Evolutionary conservation across 495 filamentous ascomycete species (phyloP), one percentile per base, ranked within the genome.

Genomic region (Penicillium manginii): DNA sequence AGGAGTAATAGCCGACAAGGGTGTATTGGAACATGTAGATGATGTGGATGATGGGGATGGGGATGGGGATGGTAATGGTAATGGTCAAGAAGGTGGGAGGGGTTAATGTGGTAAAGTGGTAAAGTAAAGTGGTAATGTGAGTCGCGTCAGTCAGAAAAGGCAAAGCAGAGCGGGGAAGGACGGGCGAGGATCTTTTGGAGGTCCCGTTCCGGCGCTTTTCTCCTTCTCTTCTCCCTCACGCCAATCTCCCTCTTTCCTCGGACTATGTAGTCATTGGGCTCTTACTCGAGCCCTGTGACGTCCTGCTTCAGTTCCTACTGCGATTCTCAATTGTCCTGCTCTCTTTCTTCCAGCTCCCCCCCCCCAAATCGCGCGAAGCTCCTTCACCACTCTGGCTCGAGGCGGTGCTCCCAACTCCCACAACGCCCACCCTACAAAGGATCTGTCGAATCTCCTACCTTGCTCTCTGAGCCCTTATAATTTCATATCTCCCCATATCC

Each of bases 211-310:
- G 73, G 65, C 67, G 58, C 66, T 66, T 67, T 71, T 66, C 61
- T 72, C 65, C 63, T 61, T 71, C 72, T 65, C 62, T 65, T 64
- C 65, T 62, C 69, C 70, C 62, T 66, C 64, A 67, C 69, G 60
- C 70, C 71, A 67, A 62, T 62, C 68, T 61, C 66, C 57, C 58
- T 58, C 64, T 55, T 60, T 62, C 55, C 57, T 37, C 72, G 63
- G 72, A 78, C 76, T 81, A 81, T 76, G 75, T 77, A 78, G 78
- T 71, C 70, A 60, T 70, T 70, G 66, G 66, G 68, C 72, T 70
- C 61, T 70, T 55, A 48, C 60, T 61, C 63, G 71, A 74, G 76
- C 75, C 77, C 64, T 54, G 60, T 64, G 70, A 69, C 69, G 66
- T 62, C 54, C 51, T 65, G 57, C 61, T 64, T 65, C 56, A 55